Base-by-base conservation (phyloP, 345 rosid species). In the Cochlearia excelsa region DNA sequence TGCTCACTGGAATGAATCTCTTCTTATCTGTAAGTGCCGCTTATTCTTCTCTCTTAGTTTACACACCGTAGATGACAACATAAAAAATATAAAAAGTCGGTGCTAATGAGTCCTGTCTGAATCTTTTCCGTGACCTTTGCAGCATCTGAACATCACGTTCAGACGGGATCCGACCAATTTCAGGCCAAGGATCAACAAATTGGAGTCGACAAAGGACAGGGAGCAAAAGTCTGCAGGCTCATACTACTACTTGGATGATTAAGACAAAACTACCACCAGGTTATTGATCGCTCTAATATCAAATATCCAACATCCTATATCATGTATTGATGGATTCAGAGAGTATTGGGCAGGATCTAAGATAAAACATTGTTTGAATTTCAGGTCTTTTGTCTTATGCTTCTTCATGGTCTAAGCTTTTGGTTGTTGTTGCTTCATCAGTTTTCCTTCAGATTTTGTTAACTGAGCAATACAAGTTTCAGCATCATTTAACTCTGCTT, bases 171-270 rank as follows among this genome's bases (percentile, higher is more conserved):
- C 94, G 2, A 85, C 91, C 1, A 90, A 90, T 71, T 85, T 26
- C 74, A 80, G 96, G 50, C 97, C 97, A 46, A 84, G 94, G 74
- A 85, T 87, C 74, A 90, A 85, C 75, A 90, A 87, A 59, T 35
- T 85, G 75, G 97, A 83, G 53, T 85, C 96, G 2, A 82, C 86
- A n/a, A 90, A 87, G 76, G 97, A 90, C 71, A 74, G 94, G 68
- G 95, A 87, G 57, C 97, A 90, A 75, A 90, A 90, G 54, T 0
- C 81, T 52, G 94, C 97, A n/a, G 91, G 94, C 37, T 83, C 94
- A 31, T 90, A 87, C 51, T 87, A 85, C 75, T 87, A 83, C 66
- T 71, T 90, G 57, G 95, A 85, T 51, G 90, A 87, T 59, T 89
- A 61, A 74, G 51, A 40, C 41, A 52, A 16, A 16, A 40, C 47